Evolutionary conservation across 257 asterid species (phyloP), one percentile per base, ranked within the genome.

Genomic region (Petunia axillaris): DNA sequence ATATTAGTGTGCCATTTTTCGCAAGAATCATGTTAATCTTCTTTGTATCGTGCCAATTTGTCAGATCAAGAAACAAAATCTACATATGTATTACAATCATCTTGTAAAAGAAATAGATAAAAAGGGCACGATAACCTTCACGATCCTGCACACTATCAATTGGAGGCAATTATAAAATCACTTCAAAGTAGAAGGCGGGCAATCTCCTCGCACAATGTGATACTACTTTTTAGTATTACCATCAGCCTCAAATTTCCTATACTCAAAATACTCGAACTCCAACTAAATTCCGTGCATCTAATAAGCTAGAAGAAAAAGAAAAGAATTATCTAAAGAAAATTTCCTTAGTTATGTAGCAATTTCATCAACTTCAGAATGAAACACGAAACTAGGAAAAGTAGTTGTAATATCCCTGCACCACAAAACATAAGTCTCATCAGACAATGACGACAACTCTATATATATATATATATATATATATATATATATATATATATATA

Each of bases 301-400:
- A 71, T 11, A 35, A 67, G 39, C 78, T 50, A 73, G 11, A 59
- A 63, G 53, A 57, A 52, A 10, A 55, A 58, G 25, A 53, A 66
- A 65, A 52, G 10, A 50, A 8, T 50, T 6, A 52, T 6, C 53
- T 13, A 39, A 54, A 76, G 53, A 7, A 64, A 11, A 35, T 8
- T n/a, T 1, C 44, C 35, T 25, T 43, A n/a, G 36, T 86, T 85
- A 92, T 14, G 98, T 92, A 63, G 98, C 96, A 38, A 89, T 82
- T 85, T 94, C 98, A 80, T 94, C 98, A 13, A 94, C 98, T 86
- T 91, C 96, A 13, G 98, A 93, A 86, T 93, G 88, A 88, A 93
- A 93, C 9, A 93, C 97, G 6, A 93, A 93, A 88, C 97, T 83
- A 80, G 97, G 98, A 80, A 93, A 92, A 15, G 96, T 92, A 8